Conservation (phyloP, 768 basidiomycete species). For the Pisolithus marmoratus region DNA sequence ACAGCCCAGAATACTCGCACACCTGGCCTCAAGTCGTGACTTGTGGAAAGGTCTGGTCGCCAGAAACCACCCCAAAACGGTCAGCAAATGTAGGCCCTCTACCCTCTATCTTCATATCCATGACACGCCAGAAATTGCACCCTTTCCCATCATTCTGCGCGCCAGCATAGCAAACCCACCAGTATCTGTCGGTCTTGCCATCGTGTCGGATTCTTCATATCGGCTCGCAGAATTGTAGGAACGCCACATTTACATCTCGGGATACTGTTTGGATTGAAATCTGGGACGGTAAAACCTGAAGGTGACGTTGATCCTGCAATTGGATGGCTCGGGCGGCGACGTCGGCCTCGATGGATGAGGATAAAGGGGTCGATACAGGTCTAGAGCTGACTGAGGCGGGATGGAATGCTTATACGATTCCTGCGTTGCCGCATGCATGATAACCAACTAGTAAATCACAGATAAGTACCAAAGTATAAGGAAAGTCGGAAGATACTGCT, state of each 20-base stretch:
- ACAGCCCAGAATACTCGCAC: no score
- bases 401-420: slow-evolving; percentile 78
- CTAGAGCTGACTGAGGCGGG: slow-evolving; percentile 65
- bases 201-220: slow-evolving; percentile 72
- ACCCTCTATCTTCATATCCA: slow-evolving; percentile 66
- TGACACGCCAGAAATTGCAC: slow-evolving; percentile 66
- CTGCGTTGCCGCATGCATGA: slow-evolving; percentile 85
- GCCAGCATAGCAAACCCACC: slow-evolving; percentile 74
- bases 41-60: neutral
- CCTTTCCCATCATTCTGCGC: slow-evolving; percentile 83
- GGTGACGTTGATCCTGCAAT: slow-evolving; percentile 77
- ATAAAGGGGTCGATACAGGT: slow-evolving; percentile 60
- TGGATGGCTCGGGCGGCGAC: slow-evolving; percentile 41
- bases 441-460: slow-evolving; percentile 49
- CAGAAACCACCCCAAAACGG: neutral
- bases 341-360: slow-evolving; percentile 28
- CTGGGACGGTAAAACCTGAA: slow-evolving; percentile 84
- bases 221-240: slow-evolving; percentile 64
- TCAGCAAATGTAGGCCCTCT: slow-evolving; percentile 44
- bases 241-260: slow-evolving; percentile 71
- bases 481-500: slow-evolving; percentile 13
- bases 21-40: no score
- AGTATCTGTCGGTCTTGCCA: slow-evolving; percentile 54
- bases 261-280: slow-evolving; percentile 60
- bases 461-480: neutral